Base-by-base conservation (phyloP, 306 rosid species). In the Gastrolobium villosum region DNA sequence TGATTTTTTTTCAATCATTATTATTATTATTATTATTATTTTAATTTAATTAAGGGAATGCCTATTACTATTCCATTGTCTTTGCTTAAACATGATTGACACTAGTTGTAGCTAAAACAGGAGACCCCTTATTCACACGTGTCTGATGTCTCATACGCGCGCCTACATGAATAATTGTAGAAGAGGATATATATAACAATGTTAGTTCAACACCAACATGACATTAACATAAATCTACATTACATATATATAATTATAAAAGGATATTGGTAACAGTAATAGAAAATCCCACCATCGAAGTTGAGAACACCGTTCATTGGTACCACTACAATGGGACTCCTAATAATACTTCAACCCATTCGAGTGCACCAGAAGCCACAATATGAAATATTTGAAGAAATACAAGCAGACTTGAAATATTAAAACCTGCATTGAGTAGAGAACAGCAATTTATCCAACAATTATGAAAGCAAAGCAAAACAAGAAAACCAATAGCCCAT, bases 331-430 rank as follows among this genome's bases (percentile, higher is more conserved):
- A 56, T 9, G 10, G 37, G 63, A 56, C 63, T 56, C n/a, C 63
- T 56, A 56, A 56, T 37, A 56, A n/a, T 31, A 10, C 63, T 56
- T 56, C 39, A 56, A 28, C 13, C 77, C 77, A 78, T 36, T 45
- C 77, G 7, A 78, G 70, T 60, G 32, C 61, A 5, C 77, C 82
- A 60, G 30, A 34, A 59, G 37, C 34, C 15, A 59, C 77, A 36
- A 20, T 20, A 20, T 20, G 26, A 20, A 20, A 20, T 20, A 20
- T 20, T 20, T 20, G 26, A 1, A 20, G 8, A 49, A 36, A 50
- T 20, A 13, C 15, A 36, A 35, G 34, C 35, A 52, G 10, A 10
- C 31, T 46, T 46, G 45, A 14, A 65, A 65, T 4, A 28, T 14
- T 48, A 28, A 70, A 35, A 36, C 20, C 49, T 56, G 54, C 5